A percentile compares a stretch with the other conserved stretches of the same genome.
Evolutionary conservation across 2,329 filamentous ascomycete species (phyloP).

Genomic region (Annulohypoxylon truncatum): DNA sequence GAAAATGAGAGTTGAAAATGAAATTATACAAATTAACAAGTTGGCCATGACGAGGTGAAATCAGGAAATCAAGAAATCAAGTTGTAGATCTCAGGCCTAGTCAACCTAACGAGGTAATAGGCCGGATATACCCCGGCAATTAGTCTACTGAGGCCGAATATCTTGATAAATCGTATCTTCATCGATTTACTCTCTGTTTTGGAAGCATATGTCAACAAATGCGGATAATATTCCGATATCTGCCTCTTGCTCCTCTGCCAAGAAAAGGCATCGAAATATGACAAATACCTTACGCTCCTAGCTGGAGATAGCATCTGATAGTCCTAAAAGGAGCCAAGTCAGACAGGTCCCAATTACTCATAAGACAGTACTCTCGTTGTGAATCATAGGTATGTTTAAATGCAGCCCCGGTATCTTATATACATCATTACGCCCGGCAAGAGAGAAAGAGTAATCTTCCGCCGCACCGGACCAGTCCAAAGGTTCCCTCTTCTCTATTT

Average conservation of each 20-base stretch:
- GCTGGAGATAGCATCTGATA: neutral
- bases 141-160: neutral
- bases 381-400: conserved; percentile 28
- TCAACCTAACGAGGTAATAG: neutral
- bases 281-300: neutral
- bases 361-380: neutral
- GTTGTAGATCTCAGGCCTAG: neutral
- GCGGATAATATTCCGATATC: neutral
- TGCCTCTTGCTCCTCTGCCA: neutral
- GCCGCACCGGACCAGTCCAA: conserved; percentile 8
- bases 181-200: too few species aligned
- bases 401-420: conserved; percentile 36
- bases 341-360: neutral
- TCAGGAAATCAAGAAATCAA: conserved; percentile 7
- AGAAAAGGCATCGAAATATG: neutral
- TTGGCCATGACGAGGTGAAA: neutral
- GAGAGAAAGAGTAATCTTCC: conserved; percentile 36
- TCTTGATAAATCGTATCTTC: neutral
- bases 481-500: neutral
- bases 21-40: neutral
- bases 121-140: conserved; percentile 33
- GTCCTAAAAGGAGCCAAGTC: too few species aligned
- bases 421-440: conserved; percentile 41
- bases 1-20: neutral
- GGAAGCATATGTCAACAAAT: neutral